Base-by-base conservation (phyloP, 345 rosid species). In the Dovyalis caffra region DNA sequence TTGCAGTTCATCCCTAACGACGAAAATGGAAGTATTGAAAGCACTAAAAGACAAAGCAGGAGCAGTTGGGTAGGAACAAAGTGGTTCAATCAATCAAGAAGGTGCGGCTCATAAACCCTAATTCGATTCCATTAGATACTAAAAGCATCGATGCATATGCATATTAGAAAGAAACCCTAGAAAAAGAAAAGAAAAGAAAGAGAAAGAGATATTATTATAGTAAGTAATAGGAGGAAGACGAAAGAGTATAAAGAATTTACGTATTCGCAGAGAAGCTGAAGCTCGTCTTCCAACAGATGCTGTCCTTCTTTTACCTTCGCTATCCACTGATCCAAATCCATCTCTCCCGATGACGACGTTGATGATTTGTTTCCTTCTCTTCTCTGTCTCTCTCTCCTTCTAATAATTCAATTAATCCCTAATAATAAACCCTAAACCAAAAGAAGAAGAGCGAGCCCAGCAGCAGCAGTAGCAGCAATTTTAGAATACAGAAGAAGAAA, bases 261-360 rank as follows among this genome's bases (percentile, higher is more conserved):
- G 74, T 87, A 93, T 92, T 96, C 99, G 86, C 99, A 96, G 70
- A 96, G 97, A 66, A 91, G 97, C 82, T 96, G 98, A 60, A 96
- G 98, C 83, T 96, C 99, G 88, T 93, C 94, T 74, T 96, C 97
- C 73, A 90, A 77, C 20, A 96, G 97, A 75, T 93, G 97, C 72
- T 93, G 93, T 66, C 97, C 98, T 75, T 92, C 99, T 85, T 96
- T 93, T 49, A 93, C 98, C 88, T 93, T 96, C 2, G 88, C 79
- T 63, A 96, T 93, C 99, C 99, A 96, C 81, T 91, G 93, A 86
- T 93, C 98, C 87, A 96, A 93, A 87, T 96, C 99, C 99, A 96
- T 96, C 80, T 38, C 86, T 67, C 57, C 43, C 29, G 66, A 23
- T 25, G 61, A 56, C n/a, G n/a, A 62, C n/a, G 66, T 4, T 15